Base-by-base conservation (phyloP, 2,329 filamentous ascomycete species). In the Aureobasidium pullulans region DNA sequence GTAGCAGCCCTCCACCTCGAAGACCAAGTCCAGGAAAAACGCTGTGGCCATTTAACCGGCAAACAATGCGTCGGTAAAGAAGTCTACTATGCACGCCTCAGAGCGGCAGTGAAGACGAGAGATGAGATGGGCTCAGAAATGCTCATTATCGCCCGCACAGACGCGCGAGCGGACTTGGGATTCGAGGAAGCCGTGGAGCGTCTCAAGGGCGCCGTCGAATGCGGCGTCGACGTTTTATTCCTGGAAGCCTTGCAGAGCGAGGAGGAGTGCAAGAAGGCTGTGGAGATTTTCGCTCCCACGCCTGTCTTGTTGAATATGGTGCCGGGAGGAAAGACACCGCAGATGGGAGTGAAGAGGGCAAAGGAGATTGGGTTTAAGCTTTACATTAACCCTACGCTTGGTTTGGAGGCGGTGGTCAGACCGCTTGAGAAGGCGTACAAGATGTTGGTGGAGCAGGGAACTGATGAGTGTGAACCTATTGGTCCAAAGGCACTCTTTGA, bases 131-230 rank as follows among this genome's bases (percentile, higher is more conserved):
- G 74, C 10, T 76, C 76, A 15, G 84, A 86, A 62, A 83, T 87
- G 39, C 77, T 87, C 31, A 77, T 87, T 59, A 86, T 88, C 60
- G 84, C 84, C 1, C 76, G 84, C 10, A 87, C 84, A 0, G 84
- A 87, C 64, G 81, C 84, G 1, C 70, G 84, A 3, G 81, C 84
- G 61, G 72, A 75, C 0, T 73, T 77, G 6, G 84, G 83, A 0
- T 86, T 81, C 62, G 81, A 82, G 9, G 82, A 81, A 64, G 79
- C 81, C 2, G 68, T 85, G 8, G 64, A 65, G 1, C 71, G 84
- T 1, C 69, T 87, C 23, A 72, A 72, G 60, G 74, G 71, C 1
- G 84, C 84, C 0, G 78, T 77, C 11, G 47, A 42, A 11, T 59
- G 47, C n/a, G 83, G 84, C 19, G 84, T 83, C 1, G 84, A 87